These are phyloP conservation scores for Botrytis byssoidea DNA, from an alignment of 2,329 filamentous ascomycete species.

Conservation along the genomic window DNA sequence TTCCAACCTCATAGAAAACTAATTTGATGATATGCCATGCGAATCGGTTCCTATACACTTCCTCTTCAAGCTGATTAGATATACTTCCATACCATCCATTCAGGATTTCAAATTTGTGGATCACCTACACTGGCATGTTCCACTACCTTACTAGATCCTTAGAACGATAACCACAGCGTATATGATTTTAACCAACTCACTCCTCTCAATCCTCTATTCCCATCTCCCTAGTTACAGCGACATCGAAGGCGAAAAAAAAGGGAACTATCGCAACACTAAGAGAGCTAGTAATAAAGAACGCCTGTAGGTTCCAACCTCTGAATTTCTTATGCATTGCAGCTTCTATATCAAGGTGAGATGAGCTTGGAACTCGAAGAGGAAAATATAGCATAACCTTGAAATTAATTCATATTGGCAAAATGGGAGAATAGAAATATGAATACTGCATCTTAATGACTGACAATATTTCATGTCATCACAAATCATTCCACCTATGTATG, in stretches of 20 bases:
- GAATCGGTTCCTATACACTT: not conserved
- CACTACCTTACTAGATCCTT: fast-evolving
- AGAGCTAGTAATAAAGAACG: not conserved
- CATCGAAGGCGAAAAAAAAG: not conserved
- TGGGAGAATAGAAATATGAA: not conserved
- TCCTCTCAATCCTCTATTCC: not conserved
- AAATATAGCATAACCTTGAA: not conserved
- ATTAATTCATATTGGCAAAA: not conserved
- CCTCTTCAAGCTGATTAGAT: not conserved
- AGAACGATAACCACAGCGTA: fast-evolving
- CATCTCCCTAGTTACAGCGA: not conserved
- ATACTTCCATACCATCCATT: not conserved
- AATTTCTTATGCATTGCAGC: not conserved
- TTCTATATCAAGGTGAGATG: not conserved
- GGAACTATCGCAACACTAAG: not conserved
- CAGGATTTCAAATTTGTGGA: not conserved
- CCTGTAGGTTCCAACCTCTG: not conserved
- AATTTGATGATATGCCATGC: not conserved
- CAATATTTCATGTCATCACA: not conserved
- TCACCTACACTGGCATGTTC: fast-evolving
- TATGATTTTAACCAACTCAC: not conserved
- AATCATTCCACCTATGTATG: not conserved
- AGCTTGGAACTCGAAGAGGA: not conserved
- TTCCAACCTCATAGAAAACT: not conserved
- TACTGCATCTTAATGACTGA: not conserved